Evolutionary conservation across 2,329 filamentous ascomycete genomes (phyloP), one percentile per base, ranked within the genome.

Genomic region (Apiospora marii): DNA sequence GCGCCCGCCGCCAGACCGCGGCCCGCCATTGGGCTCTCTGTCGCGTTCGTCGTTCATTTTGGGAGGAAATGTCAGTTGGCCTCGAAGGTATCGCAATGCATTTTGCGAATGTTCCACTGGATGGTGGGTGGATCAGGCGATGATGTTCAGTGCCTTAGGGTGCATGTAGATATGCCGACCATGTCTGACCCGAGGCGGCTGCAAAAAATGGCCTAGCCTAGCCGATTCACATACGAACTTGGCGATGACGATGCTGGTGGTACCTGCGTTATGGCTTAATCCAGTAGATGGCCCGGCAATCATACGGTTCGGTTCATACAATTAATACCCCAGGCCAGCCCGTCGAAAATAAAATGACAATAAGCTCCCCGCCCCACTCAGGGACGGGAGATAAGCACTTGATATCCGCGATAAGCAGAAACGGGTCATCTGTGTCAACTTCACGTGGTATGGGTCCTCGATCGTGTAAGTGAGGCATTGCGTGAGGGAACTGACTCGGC

Each of bases 161-260:
- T 30, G 27, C 27, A 30, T 30, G 27, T 30, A 22, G 41, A 6
- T 27, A 46, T 46, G n/a, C n/a, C 41, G n/a, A 46, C 37, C 27
- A 46, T 12, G 41, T 41, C 58, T 8, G 41, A 41, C 34, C 34
- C 58, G 58, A 64, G 58, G 58, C 58, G 58, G 10, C 58, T 6
- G 34, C 34, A 7, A 64, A 64, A 64, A 64, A 41, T 41, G 58
- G 58, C 58, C 34, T 41, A 41, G n/a, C 19, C 58, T 64, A n/a
- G 14, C 27, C 67, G 13, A 48, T 19, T 68, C 67, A 30, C n/a
- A 34, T 5, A 19, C n/a, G 67, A 58, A 43, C 48, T 41, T 58
- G 48, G 68, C 68, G 68, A 70, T 70, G 68, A 70, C 68, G 68
- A 58, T 70, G 48, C 37, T 27, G 48, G 68, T 58, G 68, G 68